Conservation (phyloP, 257 asterid genomes). For the Solanum commersonii region DNA sequence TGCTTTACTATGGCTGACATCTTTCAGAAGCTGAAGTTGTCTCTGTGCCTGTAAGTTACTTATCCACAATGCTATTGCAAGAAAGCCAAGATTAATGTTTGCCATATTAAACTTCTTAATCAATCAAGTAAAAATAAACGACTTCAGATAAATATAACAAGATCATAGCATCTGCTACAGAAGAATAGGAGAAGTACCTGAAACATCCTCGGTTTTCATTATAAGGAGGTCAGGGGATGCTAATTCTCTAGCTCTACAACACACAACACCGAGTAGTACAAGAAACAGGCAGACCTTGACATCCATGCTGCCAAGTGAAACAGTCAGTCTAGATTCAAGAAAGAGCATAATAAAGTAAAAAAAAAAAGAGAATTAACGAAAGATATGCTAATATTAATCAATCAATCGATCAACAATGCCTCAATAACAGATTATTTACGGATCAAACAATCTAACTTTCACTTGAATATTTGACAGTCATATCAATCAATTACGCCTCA, state of each 20-base stretch:
- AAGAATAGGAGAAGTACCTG: constrained; percentile 19
- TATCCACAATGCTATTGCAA: constrained; percentile 32
- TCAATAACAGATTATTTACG: not conserved
- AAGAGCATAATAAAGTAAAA: not conserved
- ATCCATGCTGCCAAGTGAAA: constrained; percentile 58
- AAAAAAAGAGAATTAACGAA: not conserved
- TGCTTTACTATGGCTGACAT: constrained; percentile 22
- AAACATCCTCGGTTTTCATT: constrained; percentile 10
- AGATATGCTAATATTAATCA: not conserved
- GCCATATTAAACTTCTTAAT: not conserved
- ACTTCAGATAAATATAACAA: not conserved
- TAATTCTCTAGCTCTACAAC: constrained; percentile 54
- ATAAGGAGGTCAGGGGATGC: constrained; percentile 12
- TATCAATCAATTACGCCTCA: not conserved
- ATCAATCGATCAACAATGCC: not conserved
- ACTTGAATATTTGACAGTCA: not conserved
- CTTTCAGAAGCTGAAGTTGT: constrained; percentile 27
- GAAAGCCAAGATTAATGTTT: constrained; percentile 10
- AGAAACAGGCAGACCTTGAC: constrained; percentile 40
- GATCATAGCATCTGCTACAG: not conserved
- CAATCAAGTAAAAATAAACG: not conserved
- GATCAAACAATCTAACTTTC: not conserved
- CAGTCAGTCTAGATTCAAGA: not conserved
- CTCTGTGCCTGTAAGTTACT: constrained; percentile 17
- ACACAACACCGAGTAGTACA: constrained; percentile 30